Evolutionary conservation across 305 asterid genomes (phyloP).

Genomic region (Vinca major): DNA sequence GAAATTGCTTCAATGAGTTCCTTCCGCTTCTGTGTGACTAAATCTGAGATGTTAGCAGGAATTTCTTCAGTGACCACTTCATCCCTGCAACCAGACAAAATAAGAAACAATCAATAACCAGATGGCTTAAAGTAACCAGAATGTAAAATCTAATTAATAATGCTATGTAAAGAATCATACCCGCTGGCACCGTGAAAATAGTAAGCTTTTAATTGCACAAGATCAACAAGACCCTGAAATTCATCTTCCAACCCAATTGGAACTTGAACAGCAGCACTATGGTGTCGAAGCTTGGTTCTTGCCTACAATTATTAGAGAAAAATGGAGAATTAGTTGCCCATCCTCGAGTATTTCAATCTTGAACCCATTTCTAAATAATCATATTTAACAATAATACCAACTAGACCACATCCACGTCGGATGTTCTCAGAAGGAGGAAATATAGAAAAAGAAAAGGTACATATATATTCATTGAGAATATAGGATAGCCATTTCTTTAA

Average conservation of each 20-base stretch:
- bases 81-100: slow-evolving; percentile 44
- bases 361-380: background rate
- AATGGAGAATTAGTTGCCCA: slow-evolving; percentile 1
- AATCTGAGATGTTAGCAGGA: slow-evolving; percentile 60
- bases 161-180: slow-evolving; percentile 41
- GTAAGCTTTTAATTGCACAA: slow-evolving; percentile 73
- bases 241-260: slow-evolving; percentile 98
- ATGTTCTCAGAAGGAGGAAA: background rate
- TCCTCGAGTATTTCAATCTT: background rate
- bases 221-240: slow-evolving; percentile 89
- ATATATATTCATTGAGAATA: background rate
- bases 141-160: slow-evolving; percentile 11
- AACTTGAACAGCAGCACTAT: slow-evolving; percentile 92
- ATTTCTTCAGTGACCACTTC: slow-evolving; percentile 60
- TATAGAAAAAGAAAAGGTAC: background rate
- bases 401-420: background rate
- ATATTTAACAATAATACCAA: background rate
- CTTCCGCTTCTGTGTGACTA: slow-evolving; percentile 69
- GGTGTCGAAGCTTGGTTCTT: slow-evolving; percentile 92
- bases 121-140: background rate
- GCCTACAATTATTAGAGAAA: slow-evolving; percentile 39
- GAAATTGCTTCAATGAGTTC: slow-evolving; percentile 81
- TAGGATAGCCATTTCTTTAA: background rate
- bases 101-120: slow-evolving; percentile 11
- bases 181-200: slow-evolving; percentile 86